These are phyloP conservation scores for Myxozyma neglecta DNA, from an alignment of 805 yeast genomes.

Conservation along the genomic window DNA sequence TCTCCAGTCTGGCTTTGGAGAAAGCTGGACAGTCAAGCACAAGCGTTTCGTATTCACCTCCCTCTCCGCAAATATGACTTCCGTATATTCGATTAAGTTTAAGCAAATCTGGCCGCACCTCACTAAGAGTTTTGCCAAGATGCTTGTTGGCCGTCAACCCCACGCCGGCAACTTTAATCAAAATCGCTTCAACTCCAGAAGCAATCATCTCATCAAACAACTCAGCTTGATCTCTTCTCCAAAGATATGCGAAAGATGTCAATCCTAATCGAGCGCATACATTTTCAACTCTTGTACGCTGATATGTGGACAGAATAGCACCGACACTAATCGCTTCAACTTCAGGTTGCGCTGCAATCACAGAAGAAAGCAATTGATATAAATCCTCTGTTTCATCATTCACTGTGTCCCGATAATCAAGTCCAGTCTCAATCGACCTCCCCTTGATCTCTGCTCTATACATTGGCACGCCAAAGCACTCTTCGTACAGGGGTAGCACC, in stretches of 20 bases:
- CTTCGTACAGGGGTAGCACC: conserved; percentile 60
- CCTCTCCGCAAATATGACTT: conserved; percentile 96
- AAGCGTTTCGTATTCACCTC: conserved; percentile 95
- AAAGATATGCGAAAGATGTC: conserved; percentile 69
- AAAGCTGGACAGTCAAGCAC: conserved; percentile 91
- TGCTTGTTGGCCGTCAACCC: conserved; percentile 64
- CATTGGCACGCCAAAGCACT: conserved; percentile 78
- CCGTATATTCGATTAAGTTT: conserved; percentile 64
- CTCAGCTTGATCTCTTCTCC: conserved; percentile 85
- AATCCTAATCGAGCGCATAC: conserved; percentile 76
- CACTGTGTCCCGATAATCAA: conserved; percentile 68
- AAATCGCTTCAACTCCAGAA: conserved; percentile 69
- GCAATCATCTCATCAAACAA: conserved; percentile 79
- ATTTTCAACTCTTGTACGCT: conserved; percentile 87
- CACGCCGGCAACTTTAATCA: conserved; percentile 90
- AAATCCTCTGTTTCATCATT: conserved; percentile 90
- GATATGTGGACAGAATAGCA: conserved; percentile 93
- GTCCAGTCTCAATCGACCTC: conserved; percentile 56
- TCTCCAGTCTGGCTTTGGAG: conserved; percentile 45
- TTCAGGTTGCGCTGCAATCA: conserved; percentile 61
- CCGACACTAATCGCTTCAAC: conserved; percentile 89
- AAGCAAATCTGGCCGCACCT: conserved; percentile 58
- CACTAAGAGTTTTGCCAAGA: conserved; percentile 65
- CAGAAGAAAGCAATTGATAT: conserved; percentile 51
- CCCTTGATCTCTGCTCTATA: conserved; percentile 69